Base-by-base conservation (phyloP, 176 grass and related monocot species). In the Carex kokanica region DNA sequence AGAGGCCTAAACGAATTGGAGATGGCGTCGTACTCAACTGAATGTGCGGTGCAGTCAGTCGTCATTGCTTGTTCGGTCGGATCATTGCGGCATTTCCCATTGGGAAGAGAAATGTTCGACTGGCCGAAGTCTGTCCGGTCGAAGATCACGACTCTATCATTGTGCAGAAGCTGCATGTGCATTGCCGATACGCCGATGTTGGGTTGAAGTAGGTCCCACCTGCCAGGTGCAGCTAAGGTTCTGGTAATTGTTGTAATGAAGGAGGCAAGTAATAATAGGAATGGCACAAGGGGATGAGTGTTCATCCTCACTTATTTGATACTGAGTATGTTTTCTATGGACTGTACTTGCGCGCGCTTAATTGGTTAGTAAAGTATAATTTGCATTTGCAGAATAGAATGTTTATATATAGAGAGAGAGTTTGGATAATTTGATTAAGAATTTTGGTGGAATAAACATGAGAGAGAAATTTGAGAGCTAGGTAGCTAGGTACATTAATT, bases 151-250 rank as follows among this genome's bases (percentile, higher is more conserved):
- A 96, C 90, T 24, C 83, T 83, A 85, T 96, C 93, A 85, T 87
- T 93, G 88, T 89, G 87, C 18, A 93, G 90, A 32, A 96, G 90
- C 87, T 96, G 93, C 93, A 96, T 96, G 91, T 96, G 93, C 93
- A 96, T 96, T 45, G 93, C 93, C 45, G 93, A 96, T 27, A 96
- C 88, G 27, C 93, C 93, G 61, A 93, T 88, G 85, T 83, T 96
- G 67, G 79, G 45, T 55, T 96, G 88, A 83, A 93, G 93, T 59
- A 96, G 85, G 4, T 89, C 85, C 93, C 93, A 96, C 31, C 74
- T 72, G 18, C 91, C 93, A 51, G 78, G 78, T 43, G 40, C 8
- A 12, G 57, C 69, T 61, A 43, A n/a, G 73, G 66, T 36, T 49
- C 17, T 60, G 25, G 47, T 45, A 10, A 51, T 16, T 1, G 45